Evolutionary conservation across 2,329 filamentous ascomycete species (phyloP).

Genomic region (Cladosporium halotolerans): DNA sequence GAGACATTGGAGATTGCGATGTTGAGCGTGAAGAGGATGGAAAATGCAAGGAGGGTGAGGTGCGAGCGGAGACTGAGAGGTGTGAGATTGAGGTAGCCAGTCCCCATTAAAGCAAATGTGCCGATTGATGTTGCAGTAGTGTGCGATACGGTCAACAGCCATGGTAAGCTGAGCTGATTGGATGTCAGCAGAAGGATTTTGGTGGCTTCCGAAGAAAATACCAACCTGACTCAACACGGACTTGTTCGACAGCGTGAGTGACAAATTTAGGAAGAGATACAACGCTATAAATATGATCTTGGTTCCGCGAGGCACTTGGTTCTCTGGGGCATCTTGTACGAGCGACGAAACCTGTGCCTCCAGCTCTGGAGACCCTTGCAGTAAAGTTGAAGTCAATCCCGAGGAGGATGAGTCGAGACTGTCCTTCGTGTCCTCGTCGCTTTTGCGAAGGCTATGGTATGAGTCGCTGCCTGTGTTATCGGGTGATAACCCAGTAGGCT

Average conservation of each 20-base stretch:
- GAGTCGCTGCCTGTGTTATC: too few species aligned
- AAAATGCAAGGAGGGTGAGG: conserved; percentile 52
- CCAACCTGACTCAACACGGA: conserved; percentile 41
- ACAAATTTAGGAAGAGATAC: conserved; percentile 45
- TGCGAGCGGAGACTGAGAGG: conserved; percentile 49
- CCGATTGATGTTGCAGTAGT: conserved; percentile 53
- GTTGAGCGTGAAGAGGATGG: conserved; percentile 56
- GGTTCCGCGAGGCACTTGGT: background rate
- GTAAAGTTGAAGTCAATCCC: background rate
- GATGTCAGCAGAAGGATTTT: background rate
- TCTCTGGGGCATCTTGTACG: background rate
- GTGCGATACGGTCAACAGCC: conserved; percentile 55
- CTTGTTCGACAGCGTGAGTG: conserved; percentile 53
- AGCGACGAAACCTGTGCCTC: background rate
- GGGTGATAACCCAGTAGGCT: too few species aligned
- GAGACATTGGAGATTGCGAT: conserved; percentile 60
- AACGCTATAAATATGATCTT: conserved; percentile 5
- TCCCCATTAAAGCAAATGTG: conserved; percentile 47
- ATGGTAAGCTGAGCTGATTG: conserved; percentile 52
- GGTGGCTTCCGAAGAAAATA: background rate
- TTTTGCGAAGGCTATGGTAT: background rate
- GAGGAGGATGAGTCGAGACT: background rate
- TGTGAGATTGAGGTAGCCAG: conserved; percentile 49
- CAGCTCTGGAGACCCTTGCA: background rate
- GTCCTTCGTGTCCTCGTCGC: background rate